These are phyloP conservation scores for Linum trigynum DNA, from an alignment of 345 rosid genomes.

Conservation along the genomic window DNA sequence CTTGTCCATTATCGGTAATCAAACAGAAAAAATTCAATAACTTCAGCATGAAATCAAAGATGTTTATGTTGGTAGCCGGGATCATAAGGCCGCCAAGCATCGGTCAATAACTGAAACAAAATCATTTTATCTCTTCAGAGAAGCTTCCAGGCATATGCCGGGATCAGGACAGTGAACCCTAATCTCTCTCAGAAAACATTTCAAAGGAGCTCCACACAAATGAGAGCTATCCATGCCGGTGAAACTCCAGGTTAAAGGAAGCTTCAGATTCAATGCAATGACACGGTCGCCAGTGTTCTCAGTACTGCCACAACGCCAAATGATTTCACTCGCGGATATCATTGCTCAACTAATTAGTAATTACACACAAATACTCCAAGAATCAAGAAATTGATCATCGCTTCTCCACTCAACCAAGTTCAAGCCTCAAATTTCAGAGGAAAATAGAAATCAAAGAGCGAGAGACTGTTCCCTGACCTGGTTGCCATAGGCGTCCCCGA, in stretches of 20 bases:
- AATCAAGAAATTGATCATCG: neutral
- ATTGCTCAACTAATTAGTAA: neutral
- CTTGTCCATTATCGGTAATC: neutral
- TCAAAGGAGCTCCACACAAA: too few species aligned
- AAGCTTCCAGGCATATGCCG: too few species aligned
- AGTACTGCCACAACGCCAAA: too few species aligned
- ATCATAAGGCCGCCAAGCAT: neutral
- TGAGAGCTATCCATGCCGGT: too few species aligned
- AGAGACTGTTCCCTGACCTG: constrained; percentile 8
- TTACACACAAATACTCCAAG: neutral
- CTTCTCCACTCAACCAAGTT: neutral
- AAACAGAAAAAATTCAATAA: neutral
- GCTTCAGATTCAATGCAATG: too few species aligned
- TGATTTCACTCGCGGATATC: too few species aligned
- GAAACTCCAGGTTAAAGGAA: too few species aligned
- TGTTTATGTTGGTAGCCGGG: neutral
- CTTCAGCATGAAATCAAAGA: neutral
- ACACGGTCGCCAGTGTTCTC: too few species aligned
- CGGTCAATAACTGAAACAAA: neutral
- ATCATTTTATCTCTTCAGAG: too few species aligned
- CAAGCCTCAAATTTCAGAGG: neutral
- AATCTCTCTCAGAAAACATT: too few species aligned
- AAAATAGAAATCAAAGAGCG: constrained; percentile 21
- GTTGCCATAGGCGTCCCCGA: constrained; percentile 24
- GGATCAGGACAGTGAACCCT: too few species aligned